phyloP scores from a whole-genome alignment of 345 rosid genomes.

The Heritiera littoralis region DNA sequence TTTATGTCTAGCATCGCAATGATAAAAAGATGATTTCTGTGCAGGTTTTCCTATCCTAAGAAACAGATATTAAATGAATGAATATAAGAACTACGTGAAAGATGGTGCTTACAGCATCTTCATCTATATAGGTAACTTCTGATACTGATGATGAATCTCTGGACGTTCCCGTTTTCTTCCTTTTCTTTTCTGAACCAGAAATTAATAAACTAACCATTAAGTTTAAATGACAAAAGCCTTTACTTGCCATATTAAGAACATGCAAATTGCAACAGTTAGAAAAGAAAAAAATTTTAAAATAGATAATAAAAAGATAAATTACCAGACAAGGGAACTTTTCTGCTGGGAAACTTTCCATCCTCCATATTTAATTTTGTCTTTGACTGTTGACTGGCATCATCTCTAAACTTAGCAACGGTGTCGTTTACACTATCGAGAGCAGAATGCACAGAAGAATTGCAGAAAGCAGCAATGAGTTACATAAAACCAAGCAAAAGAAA shows the following conservation, averaged over 20 bases:
- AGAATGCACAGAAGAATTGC: slow-evolving; percentile 23
- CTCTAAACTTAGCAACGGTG: slow-evolving; percentile 23
- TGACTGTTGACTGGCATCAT: slow-evolving; percentile 28
- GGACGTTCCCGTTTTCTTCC: slow-evolving; percentile 24
- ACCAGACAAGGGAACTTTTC: slow-evolving; percentile 41
- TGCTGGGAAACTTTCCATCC: slow-evolving; percentile 29
- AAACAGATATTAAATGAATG: background rate
- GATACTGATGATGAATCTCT: slow-evolving; percentile 26
- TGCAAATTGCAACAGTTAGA: background rate
- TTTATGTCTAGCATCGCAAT: background rate
- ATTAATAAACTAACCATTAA: slow-evolving; percentile 3
- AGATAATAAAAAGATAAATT: slow-evolving; percentile 20
- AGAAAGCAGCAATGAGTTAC: slow-evolving; percentile 18
- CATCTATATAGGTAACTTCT: slow-evolving; percentile 27
- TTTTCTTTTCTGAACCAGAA: slow-evolving; percentile 37
- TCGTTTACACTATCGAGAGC: slow-evolving; percentile 34
- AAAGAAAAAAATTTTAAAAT: background rate
- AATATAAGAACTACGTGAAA: background rate
- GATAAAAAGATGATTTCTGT: background rate
- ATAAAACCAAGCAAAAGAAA: background rate
- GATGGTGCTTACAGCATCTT: slow-evolving; percentile 38
- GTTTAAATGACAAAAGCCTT: slow-evolving; percentile 3
- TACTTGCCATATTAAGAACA: background rate
- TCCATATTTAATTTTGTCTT: slow-evolving; percentile 34
- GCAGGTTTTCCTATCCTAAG: background rate